Percentiles rank a stretch among this genome's conserved stretches.
These are phyloP conservation scores for Craterostigma plantagineum DNA, from an alignment of 257 asterid species.

Conservation along the genomic window DNA sequence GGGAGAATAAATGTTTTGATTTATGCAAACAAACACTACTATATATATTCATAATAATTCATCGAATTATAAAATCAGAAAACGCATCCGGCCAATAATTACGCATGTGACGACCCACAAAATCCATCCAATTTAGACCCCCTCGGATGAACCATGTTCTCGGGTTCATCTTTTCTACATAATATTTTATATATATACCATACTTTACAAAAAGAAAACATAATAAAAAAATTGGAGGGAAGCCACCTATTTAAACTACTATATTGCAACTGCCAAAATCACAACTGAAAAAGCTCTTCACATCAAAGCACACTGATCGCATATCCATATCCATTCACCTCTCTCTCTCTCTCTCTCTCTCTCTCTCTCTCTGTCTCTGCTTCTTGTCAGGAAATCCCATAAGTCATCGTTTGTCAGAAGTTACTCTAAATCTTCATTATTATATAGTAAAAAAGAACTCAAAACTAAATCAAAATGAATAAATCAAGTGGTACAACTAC, in stretches of 20 bases:
- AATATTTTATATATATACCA: constrained; percentile 9
- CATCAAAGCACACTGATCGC: too few species aligned
- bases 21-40: neutral
- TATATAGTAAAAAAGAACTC: too few species aligned
- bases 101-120: constrained; percentile 24
- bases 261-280: constrained; percentile 3
- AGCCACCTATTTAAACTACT: constrained; percentile 25
- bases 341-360: too few species aligned
- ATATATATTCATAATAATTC: constrained; percentile 2
- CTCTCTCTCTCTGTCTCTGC: constrained; percentile 8
- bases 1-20: constrained; percentile 12
- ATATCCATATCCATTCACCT: too few species aligned
- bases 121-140: constrained; percentile 13
- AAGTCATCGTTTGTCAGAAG: too few species aligned
- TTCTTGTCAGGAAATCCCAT: constrained; percentile 23
- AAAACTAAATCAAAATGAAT: too few species aligned
- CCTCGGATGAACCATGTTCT: constrained; percentile 12
- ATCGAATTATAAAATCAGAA: constrained; percentile 14
- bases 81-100: constrained; percentile 28
- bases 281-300: too few species aligned
- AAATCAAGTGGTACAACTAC: neutral
- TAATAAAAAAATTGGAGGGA: neutral
- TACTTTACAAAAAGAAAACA: neutral
- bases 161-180: constrained; percentile 14
- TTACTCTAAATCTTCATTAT: too few species aligned